phyloP scores from a whole-genome alignment of 73 alveolate genomes.

The Tetrahymena thermophila region DNA sequence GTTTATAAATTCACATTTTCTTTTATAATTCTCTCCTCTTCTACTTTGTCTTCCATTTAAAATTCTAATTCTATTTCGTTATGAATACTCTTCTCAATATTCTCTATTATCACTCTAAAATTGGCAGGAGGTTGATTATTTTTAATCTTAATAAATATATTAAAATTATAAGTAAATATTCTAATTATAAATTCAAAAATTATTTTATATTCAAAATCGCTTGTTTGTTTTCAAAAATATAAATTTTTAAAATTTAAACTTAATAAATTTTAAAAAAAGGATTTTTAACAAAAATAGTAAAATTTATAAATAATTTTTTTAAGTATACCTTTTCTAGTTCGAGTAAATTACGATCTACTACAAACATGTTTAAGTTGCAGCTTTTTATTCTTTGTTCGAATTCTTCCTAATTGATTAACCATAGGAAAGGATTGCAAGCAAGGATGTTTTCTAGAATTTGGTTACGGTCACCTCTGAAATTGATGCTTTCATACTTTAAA shows the following conservation, averaged over 20 bases:
- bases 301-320: background rate
- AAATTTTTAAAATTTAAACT: no score
- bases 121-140: background rate
- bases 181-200: no score
- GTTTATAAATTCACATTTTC: background rate
- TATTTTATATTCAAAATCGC: no score
- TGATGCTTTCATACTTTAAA: slow-evolving; percentile 14
- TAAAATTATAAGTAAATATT: background rate
- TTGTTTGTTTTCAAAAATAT: no score
- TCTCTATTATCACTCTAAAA: background rate
- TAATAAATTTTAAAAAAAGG: no score
- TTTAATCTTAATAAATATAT: background rate
- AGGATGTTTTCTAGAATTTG: slow-evolving; percentile 24
- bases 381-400: slow-evolving; percentile 15
- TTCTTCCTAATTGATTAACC: slow-evolving; percentile 29
- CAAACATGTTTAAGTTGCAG: slow-evolving; percentile 16
- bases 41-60: slow-evolving; percentile 10
- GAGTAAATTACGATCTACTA: slow-evolving; percentile 17
- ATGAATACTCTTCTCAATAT: slow-evolving; percentile 25
- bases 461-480: slow-evolving; percentile 32
- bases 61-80: slow-evolving; percentile 37
- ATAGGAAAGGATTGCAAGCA: slow-evolving; percentile 31
- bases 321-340: slow-evolving; percentile 5
- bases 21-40: background rate
- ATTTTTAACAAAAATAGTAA: no score